These are phyloP conservation scores for Corylus avellana DNA, from an alignment of 306 rosid genomes.

Conservation along the genomic window DNA sequence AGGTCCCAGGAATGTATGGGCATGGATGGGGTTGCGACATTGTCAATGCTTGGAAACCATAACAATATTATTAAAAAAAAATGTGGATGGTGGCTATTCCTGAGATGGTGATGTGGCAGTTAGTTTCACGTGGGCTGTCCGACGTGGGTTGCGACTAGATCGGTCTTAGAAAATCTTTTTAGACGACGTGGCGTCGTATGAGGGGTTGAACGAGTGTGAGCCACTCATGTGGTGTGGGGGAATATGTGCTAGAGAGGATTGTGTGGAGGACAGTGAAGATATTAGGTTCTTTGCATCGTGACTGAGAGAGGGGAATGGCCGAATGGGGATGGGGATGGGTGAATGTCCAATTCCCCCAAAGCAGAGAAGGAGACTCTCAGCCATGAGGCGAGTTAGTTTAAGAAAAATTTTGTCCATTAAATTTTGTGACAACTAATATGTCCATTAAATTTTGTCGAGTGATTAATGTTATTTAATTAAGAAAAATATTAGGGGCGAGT, in stretches of 20 bases:
- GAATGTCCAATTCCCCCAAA: too few relatives aligned
- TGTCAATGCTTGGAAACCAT: too few relatives aligned
- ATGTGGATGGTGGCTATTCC: too few relatives aligned
- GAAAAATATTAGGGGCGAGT: too few relatives aligned
- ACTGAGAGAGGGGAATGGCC: not conserved
- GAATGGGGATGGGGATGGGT: too few relatives aligned
- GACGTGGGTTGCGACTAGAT: conserved; percentile 1
- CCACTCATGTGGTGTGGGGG: not conserved
- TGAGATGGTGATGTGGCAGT: conserved; percentile 18
- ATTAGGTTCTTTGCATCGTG: conserved; percentile 29
- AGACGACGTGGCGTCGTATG: conserved; percentile 23
- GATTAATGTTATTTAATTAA: too few relatives aligned
- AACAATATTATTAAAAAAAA: too few relatives aligned
- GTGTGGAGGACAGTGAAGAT: not conserved
- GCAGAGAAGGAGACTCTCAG: too few relatives aligned
- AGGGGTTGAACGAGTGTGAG: not conserved
- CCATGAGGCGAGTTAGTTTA: too few relatives aligned
- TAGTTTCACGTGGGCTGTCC: conserved; percentile 14
- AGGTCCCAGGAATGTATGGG: conserved; percentile 15
- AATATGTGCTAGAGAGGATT: conserved; percentile 11
- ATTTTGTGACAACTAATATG: too few relatives aligned
- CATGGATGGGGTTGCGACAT: not conserved
- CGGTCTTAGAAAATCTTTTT: not conserved
- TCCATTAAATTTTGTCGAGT: too few relatives aligned
- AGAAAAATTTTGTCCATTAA: too few relatives aligned